Base-by-base conservation (phyloP, 345 rosid genomes). In the Euphorbia pulcherrima region DNA sequence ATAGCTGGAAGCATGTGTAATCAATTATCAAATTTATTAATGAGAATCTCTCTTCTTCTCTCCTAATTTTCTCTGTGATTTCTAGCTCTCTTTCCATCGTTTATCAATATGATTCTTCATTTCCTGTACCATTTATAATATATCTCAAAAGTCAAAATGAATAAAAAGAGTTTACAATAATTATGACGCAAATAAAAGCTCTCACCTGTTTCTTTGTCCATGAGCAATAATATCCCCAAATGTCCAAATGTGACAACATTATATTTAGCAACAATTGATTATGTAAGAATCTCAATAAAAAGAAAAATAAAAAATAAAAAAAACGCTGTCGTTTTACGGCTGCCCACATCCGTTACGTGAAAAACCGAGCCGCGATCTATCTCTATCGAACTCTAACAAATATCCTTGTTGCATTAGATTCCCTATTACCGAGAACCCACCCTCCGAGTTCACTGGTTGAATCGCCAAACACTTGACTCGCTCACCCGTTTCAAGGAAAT, bases 321-420 rank as follows among this genome's bases (percentile, higher is more conserved):
- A 55, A 68, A 51, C 41, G 70, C 16, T 62, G 21, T 37, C 69
- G 50, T 56, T 64, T 74, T 10, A 17, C 30, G 82, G 74, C n/a
- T 64, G 9, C 23, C 80, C 83, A 60, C 98, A 92, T 12, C 91
- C 92, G 13, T 79, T 87, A 21, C 86, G 96, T 67, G 96, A 79
- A 71, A 89, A 90, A 35, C 96, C 96, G 58, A 92, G 80, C 84
- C 83, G 76, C 64, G 95, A 90, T 71, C 70, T 72, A 75, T 82
- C 90, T 60, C 80, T 78, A 65, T 92, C 95, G 63, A 90, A 92
- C 78, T 90, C 94, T 56, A 88, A 78, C 79, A 92, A 72, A 70
- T 74, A 92, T 21, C 98, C 98, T 81, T 92, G 98, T 59, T 92
- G 98, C 98, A 90, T 88, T 65, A 92, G 81, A 73, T 92, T 92